Evolutionary conservation across 2,329 filamentous ascomycete species (phyloP), one percentile per base, ranked within the genome.

Genomic region (Aspergillus pseudoterreus): DNA sequence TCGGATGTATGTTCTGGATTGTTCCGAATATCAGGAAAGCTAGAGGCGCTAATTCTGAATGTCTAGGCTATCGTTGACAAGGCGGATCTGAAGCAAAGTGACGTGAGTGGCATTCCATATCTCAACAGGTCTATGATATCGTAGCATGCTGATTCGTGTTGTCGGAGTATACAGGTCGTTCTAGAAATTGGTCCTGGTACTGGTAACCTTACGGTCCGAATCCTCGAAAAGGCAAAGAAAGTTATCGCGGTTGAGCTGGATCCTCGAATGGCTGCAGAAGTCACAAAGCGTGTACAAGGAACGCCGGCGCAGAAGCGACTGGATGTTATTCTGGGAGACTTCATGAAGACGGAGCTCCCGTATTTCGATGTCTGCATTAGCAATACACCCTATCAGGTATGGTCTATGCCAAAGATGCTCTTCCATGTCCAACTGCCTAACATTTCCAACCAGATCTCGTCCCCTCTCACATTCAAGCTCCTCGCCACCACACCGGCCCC

Each of bases 231-330:
- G 57, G 90, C 90, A 19, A 92, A 91, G 71, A 89, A 88, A 54
- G 82, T 85, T 49, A 88, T 92, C 46, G 88, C 89, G 4, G 89
- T 96, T 46, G 94, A 99, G 76, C 81, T 96, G 70, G 94, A 99
- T 74, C 92, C 94, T 17, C 82, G 94, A 66, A 97, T 97, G 94
- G 91, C 90, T 11, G 92, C 92, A 53, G 94, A 97, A 75, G 82
- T 96, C 57, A 94, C 90, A 43, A 92, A 95, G 74, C 87, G 92
- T 64, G 92, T 97, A 8, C 92, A 96, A 72, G 92, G 90, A 17
- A 95, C 86, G 41, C 90, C 92, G 0, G 82, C 87, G 60, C 86
- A 89, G 68, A 91, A 90, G 69, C 85, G 90, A 58, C 77, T 99
- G 35, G 91, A 96, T 62, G 85, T 97, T 35, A 77, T 96, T 46